Base-by-base conservation (phyloP, 1,284 basidiomycete genomes). In the Melampsora larici-populina region DNA sequence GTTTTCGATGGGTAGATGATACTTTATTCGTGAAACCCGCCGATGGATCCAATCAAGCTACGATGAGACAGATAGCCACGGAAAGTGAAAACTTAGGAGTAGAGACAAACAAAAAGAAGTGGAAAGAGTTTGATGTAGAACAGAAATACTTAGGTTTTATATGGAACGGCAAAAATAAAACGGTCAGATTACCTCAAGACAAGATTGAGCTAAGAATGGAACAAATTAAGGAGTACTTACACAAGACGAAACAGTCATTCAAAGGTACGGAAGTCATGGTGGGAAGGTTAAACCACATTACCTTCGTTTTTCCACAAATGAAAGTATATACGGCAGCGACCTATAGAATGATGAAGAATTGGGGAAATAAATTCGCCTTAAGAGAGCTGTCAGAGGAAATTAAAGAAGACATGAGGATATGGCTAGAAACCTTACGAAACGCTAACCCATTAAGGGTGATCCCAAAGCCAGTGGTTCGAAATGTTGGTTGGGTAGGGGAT, bases 401-500 rank as follows among this genome's bases (percentile, higher is more conserved):
- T 6, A 11, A 9, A 26, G 24, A 43, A 8, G 65, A 67, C 43
- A 13, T 67, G 5, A 6, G 43, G 5, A 9, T 3, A 7, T 70
- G 67, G 46, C 11, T 11, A 36, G 46, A 8, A 2, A 29, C 26
- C 3, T 46, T 70, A 36, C 21, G 33, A 1, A 17, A 17, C 51
- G 46, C 26, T 26, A 70, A n/a, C 6, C n/a, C 33, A 29, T 48
- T 46, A 70, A 70, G 46, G 21, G 21, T 70, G 40, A 70, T 51
- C 3, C 21, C 48, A 49, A 11, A 11, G 11, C 21, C 48, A 49
- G 48, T 11, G 21, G 11, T 21, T 11, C 21, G 21, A 4, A 51
- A 70, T 46, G 11, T 49, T 18, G 68, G 31, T 3, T 70, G 68
- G 68, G 29, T 70, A 5, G 68, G 68, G n/a, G 68, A 70, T 36